A percentile compares a stretch with the other conserved stretches of the same genome.
Evolutionary conservation across 441 rosid species (phyloP).

Genomic region (Sinapis alba): DNA sequence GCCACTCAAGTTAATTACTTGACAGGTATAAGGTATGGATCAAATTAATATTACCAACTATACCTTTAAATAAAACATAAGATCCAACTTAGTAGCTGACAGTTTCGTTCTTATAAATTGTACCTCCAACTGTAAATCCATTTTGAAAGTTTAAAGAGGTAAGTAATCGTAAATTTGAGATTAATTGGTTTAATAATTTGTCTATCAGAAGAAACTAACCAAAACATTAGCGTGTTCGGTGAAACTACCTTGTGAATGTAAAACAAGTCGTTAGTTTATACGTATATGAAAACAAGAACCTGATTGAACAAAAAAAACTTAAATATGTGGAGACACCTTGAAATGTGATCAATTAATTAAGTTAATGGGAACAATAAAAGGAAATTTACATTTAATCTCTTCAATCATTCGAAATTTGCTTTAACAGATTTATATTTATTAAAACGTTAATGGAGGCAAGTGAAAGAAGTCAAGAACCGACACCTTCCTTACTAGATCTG

Average conservation of each 20-base stretch:
- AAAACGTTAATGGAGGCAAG: not conserved
- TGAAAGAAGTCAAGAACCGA: not conserved
- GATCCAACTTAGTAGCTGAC: constrained; percentile 39
- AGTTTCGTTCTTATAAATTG: not conserved
- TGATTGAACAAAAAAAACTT: not conserved
- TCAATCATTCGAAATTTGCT: not conserved
- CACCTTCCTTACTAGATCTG: not conserved
- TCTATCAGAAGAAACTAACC: not conserved
- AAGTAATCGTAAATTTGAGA: not conserved
- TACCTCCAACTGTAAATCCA: not conserved
- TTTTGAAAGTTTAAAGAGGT: not conserved
- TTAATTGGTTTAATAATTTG: not conserved
- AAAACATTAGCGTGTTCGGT: not conserved
- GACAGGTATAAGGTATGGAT: constrained; percentile 1
- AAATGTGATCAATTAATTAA: not conserved
- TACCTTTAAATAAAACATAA: not conserved
- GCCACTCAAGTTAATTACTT: constrained; percentile 31
- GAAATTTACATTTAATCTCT: not conserved
- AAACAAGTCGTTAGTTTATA: not conserved
- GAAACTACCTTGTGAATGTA: not conserved
- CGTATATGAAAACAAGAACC: not conserved
- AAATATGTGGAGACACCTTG: not conserved
- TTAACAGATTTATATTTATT: not conserved
- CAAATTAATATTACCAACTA: constrained; percentile 18
- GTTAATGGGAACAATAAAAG: not conserved